Base-by-base conservation (phyloP, 2,329 filamentous ascomycete species). In the Rutstroemia sydowiana region DNA sequence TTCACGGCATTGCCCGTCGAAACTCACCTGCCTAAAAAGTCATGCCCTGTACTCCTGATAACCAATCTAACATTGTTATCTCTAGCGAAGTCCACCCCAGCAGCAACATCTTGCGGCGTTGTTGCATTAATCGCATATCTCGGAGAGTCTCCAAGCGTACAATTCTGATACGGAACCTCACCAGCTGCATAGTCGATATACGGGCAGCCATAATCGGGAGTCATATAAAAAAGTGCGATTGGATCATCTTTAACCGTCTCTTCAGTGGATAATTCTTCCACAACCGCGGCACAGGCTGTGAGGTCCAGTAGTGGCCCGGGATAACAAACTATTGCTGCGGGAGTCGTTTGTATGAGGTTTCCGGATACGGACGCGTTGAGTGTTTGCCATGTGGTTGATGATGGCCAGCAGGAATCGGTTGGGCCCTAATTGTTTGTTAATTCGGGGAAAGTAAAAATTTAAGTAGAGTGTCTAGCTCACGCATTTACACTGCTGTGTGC, bases 21-120 rank as follows among this genome's bases (percentile, higher is more conserved):
- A n/a, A 31, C 45, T 34, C 20, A 56, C 53, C 52, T 69, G 2
- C 73, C 74, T 7, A 72, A 59, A 31, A 70, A 72, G 45, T 76
- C 72, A 20, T 75, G 73, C 1, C 72, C 72, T 0, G 70, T 74
- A n/a, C 63, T 68, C 45, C 71, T 73, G 28, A 75, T 59, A 2
- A 68, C 57, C 14, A 75, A 56, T 8, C 74, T 67, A 26, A 77
- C 57, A 31, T 74, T 70, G 32, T 72, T 62, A 28, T 69, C 65
- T 1, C 70, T 67, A 1, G 72, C 73, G 61, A 77, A 78, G 23
- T 72, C 65, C 3, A 78, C 54, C 6, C 61, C 63, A 1, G 59
- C 57, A 46, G 68, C 64, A 31, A 73, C 61, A 50, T 71, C 64
- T n/a, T 56, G 54, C 1, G 66, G 57, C 1, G 54, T 65, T 11